A percentile compares a stretch with the other conserved stretches of the same genome.
Evolutionary conservation across 2,329 filamentous ascomycete genomes (phyloP).

Genomic region (Xylogone sp.): DNA sequence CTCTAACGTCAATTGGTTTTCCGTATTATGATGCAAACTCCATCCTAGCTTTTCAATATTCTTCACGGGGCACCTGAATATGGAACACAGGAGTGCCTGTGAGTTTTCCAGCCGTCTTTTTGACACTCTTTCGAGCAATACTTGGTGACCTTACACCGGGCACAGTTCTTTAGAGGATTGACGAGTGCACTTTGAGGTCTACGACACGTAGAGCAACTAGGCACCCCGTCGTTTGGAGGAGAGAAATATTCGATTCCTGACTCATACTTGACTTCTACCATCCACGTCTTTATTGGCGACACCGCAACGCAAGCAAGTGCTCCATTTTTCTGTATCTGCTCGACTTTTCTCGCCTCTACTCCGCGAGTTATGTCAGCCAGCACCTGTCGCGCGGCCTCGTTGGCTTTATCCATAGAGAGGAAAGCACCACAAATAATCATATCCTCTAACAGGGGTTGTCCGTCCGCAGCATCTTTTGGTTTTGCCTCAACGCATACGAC

Average conservation of each 20-base stretch:
- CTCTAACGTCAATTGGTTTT: too few species aligned
- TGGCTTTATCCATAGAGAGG: not conserved
- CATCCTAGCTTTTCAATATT: not conserved
- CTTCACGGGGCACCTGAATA: too few species aligned
- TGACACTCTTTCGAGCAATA: constrained; percentile 25
- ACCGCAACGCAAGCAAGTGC: not conserved
- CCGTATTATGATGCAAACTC: not conserved
- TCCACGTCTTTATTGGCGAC: not conserved
- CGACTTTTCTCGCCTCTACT: not conserved
- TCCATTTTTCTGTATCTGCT: not conserved
- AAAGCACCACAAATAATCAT: not conserved
- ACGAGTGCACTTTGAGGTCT: not conserved
- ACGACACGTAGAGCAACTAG: not conserved
- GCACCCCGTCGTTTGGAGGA: not conserved
- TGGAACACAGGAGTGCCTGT: constrained; percentile 14
- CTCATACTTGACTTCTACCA: not conserved
- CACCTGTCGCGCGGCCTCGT: not conserved
- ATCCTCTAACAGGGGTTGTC: not conserved
- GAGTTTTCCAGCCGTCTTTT: constrained; percentile 17
- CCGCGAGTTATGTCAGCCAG: not conserved
- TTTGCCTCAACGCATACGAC: not conserved
- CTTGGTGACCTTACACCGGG: constrained; percentile 16
- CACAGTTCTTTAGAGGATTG: constrained; percentile 14
- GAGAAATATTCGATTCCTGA: not conserved
- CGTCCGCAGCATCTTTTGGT: not conserved